Base-by-base conservation (phyloP, 163 green algal species). In the Chloroidium sp. region DNA sequence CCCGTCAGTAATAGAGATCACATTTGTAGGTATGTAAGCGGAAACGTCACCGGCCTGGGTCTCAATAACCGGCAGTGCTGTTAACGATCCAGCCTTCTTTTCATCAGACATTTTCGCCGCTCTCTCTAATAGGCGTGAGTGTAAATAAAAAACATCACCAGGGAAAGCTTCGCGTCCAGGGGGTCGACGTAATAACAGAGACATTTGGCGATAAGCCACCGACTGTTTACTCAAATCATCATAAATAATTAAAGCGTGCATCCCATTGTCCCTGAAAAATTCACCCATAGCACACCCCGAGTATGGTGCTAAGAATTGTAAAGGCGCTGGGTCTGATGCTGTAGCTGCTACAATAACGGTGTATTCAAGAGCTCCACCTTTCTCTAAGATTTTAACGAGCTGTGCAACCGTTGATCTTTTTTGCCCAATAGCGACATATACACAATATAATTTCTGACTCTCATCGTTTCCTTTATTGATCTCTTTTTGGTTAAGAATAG, bases 1-100 rank as follows among this genome's bases (percentile, higher is more conserved):
- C 59, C 93, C 93, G 86, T 97, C 93, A 0, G 93, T 97, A 84
- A 97, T 97, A 75, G 93, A 97, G 85, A 97, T 97, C 76, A 97
- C 93, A 86, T 97, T 97, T 80, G 93, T 97, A 81, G 93, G 91
- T 78, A 97, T 97, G 87, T 96, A 97, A 3, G 93, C 93, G 2
- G 92, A 36, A 36, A 36, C 36, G 36, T 36, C 36, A 36, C 36
- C 36, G 36, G 36, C 36, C 36, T 36, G 36, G 36, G 36, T 36
- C 36, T 36, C 36, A 36, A 36, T 36, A 36, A 36, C 36, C 36
- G 36, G 36, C 36, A 36, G 36, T 36, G 36, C 36, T 36, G 36
- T 36, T 36, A 36, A 36, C 36, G 36, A 36, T 36, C 36, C 36
- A 36, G 36, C 36, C 36, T 36, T 36, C 36, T 36, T 36, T 36